Base-by-base conservation (phyloP, 2,329 filamentous ascomycete species). In the Chaetomium strumarium region DNA sequence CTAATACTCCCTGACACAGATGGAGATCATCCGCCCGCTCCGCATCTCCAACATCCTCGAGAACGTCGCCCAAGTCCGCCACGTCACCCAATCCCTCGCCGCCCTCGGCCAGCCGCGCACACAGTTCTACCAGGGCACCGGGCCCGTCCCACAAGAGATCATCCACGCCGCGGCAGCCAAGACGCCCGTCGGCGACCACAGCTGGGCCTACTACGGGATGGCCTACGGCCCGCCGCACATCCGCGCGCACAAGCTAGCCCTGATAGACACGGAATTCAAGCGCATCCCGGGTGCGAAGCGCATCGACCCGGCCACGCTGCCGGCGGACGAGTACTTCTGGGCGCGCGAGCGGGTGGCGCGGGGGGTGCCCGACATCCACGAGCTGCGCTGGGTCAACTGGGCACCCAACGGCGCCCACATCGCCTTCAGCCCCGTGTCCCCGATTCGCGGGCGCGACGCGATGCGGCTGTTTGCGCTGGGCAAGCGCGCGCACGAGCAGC, bases 151-250 rank as follows among this genome's bases (percentile, higher is more conserved):
- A 1, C 51, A 58, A 13, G 60, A 66, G 2, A 54, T 66, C 3
- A 62, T 70, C n/a, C 68, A 67, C 49, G 52, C 60, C 5, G 62
- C 61, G 1, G 66, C 64, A 2, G 62, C 64, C 12, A 49, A 58
- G 8, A 58, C 61, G 5, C 63, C 66, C 2, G 51, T 64, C 10
- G 69, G 68, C 31, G 66, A 70, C 53, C 65, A 67, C 55, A 65
- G 67, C 1, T 78, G 75, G 75, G 72, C 74, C 48, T 77, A 77
- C 63, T 78, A 78, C 59, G 74, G 75, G 14, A 73, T 73, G 17
- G 66, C 70, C 33, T 72, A 75, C 58, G 68, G 68, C 4, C 59
- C 65, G 1, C 47, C 57, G 3, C 57, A 60, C 41, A 60, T 64
- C 20, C 65, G 70, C 29, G 53, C 60, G 2, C 60, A 63, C n/a